Evolutionary conservation across 2,329 filamentous ascomycete species (phyloP), one percentile per base, ranked within the genome.

Genomic region (Colletotrichum shisoi): DNA sequence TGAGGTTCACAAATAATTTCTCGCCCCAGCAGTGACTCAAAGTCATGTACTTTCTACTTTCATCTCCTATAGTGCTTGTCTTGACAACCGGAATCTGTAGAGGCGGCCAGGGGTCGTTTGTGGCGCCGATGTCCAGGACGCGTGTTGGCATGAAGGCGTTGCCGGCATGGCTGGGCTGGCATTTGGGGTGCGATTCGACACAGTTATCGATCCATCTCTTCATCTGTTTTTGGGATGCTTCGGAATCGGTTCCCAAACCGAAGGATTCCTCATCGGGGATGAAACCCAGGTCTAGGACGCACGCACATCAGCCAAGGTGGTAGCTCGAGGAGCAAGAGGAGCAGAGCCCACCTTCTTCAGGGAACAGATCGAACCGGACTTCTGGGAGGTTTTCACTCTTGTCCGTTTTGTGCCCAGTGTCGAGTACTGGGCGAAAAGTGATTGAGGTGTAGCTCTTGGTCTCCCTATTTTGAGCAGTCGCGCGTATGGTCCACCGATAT

Each of bases 11-110:
- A 6, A 68, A 61, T 11, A 7, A 8, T 0, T 21, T 21, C 1
- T 39, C 21, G 7, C 71, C 71, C 72, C 72, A 72, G 45, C 71
- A 72, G 40, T 74, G 72, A 44, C 71, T 71, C 11, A 76, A 27
- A 15, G 66, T 58, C 39, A 57, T 48, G 44, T 70, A 70, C 17
- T 51, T 27, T 1, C 21, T 34, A 13, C 54, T 61, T 6, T 67
- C 42, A 24, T 24, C 24, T 4, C 24, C 4, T 24, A 24, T 24
- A 4, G 24, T 24, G 24, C 4, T 24, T 24, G 3, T 24, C 24
- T 24, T 3, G 17, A 67, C 19, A 4, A 68, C 49, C 31, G 48
- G 57, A 17, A 70, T 21, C 8, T 65, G 49, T 3, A 15, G 4
- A 0, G 46, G 31, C 4, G 24, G 53, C 19, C 59, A 57, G 34